Conservation (phyloP, 495 filamentous ascomycete genomes). For the Hypoxylon intermedium region DNA sequence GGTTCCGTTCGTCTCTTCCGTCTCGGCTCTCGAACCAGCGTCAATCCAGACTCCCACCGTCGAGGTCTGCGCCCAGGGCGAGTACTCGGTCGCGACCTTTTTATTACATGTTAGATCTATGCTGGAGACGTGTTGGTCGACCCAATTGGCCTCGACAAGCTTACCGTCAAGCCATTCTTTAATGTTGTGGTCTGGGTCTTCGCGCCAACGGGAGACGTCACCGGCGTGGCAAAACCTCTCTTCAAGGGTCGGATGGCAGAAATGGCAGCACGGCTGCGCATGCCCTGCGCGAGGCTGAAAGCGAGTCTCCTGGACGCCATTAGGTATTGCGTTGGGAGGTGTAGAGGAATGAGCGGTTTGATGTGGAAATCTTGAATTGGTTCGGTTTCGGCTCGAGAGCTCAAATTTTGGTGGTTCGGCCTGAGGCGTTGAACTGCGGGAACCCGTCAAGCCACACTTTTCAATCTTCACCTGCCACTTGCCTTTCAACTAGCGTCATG, state of each 20-base stretch:
- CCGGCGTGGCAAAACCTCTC: conserved; percentile 86
- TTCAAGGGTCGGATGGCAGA: conserved; percentile 73
- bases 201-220: conserved; percentile 65
- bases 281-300: conserved; percentile 82
- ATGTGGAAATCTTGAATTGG: conserved; percentile 43
- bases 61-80: conserved; percentile 96
- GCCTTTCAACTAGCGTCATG: no score
- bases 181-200: conserved; percentile 95
- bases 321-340: conserved; percentile 49
- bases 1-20: conserved; percentile 97
- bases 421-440: conserved; percentile 18
- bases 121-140: conserved; percentile 5
- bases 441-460: not conserved
- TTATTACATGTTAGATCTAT: conserved; percentile 45
- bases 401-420: conserved; percentile 44
- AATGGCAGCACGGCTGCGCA: conserved; percentile 81
- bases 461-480: no score
- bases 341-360: conserved; percentile 56
- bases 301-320: conserved; percentile 97
- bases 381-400: conserved; percentile 40
- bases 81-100: conserved; percentile 96
- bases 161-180: conserved; percentile 95
- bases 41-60: conserved; percentile 99
- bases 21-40: conserved; percentile 97
- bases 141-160: conserved; percentile 51